phyloP scores from a whole-genome alignment of 1,284 basidiomycete genomes.

The Melanopsichium pennsylvanicum region DNA sequence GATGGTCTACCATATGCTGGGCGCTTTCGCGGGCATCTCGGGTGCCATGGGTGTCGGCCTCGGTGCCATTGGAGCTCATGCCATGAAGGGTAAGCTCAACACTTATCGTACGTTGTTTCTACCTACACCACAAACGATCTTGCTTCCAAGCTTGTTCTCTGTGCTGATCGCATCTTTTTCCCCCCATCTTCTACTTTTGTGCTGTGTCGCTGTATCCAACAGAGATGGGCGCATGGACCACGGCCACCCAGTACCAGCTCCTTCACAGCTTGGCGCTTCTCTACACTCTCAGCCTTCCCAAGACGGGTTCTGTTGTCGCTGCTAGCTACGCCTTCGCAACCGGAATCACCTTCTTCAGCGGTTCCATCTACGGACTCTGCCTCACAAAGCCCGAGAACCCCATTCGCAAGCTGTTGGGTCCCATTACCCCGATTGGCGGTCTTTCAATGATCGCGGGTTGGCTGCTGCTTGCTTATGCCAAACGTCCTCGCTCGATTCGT shows the following conservation, averaged over 20 bases:
- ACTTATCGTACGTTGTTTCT: slow-evolving; percentile 57
- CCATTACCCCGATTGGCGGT: slow-evolving; percentile 59
- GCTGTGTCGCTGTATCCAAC: no score
- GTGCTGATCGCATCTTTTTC: no score
- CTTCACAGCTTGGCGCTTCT: slow-evolving; percentile 61
- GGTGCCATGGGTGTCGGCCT: slow-evolving; percentile 50
- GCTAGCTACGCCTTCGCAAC: slow-evolving; percentile 54
- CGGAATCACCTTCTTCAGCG: slow-evolving; percentile 63
- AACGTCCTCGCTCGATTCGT: slow-evolving; percentile 37
- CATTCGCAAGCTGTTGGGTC: slow-evolving; percentile 57
- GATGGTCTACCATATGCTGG: slow-evolving; percentile 40
- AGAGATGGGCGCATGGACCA: slow-evolving; percentile 59
- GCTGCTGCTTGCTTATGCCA: slow-evolving; percentile 55
- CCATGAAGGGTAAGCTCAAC: slow-evolving; percentile 56
- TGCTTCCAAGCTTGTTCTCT: no score
- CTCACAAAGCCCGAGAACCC: slow-evolving; percentile 50
- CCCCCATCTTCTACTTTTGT: no score
- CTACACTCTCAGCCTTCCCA: slow-evolving; percentile 40
- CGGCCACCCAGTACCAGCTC: slow-evolving; percentile 61
- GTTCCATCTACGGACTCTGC: slow-evolving; percentile 62
- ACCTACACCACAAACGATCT: no score
- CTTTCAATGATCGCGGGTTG: slow-evolving; percentile 61
- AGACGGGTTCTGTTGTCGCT: slow-evolving; percentile 34
- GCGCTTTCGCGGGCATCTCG: slow-evolving; percentile 47
- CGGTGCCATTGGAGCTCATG: slow-evolving; percentile 61